These are phyloP conservation scores for Delonix regia DNA, from an alignment of 306 rosid genomes.

Conservation along the genomic window DNA sequence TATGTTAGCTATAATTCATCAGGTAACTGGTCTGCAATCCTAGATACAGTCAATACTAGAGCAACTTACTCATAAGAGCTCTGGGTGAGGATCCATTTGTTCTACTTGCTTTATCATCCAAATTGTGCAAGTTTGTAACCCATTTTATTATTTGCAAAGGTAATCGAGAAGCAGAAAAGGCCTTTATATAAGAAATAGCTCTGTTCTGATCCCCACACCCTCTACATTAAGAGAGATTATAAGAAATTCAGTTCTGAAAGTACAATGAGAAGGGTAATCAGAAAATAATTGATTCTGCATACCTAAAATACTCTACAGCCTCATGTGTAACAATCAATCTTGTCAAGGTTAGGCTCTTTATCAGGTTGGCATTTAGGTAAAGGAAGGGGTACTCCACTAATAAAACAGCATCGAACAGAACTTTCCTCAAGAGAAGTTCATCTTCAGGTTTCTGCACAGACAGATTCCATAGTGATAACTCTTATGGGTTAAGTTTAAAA, in stretches of 20 bases:
- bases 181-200: constrained; percentile 56
- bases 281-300: constrained; percentile 14
- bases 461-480: constrained; percentile 12
- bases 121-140: constrained; percentile 44
- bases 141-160: constrained; percentile 59
- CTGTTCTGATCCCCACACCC: constrained; percentile 71
- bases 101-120: constrained; percentile 50
- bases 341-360: constrained; percentile 51
- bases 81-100: constrained; percentile 54
- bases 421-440: constrained; percentile 62
- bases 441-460: constrained; percentile 69
- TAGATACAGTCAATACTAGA: constrained; percentile 1
- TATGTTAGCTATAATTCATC: constrained; percentile 26
- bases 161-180: constrained; percentile 61
- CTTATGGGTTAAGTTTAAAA: constrained; percentile 22
- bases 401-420: constrained; percentile 69
- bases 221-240: constrained; percentile 46
- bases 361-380: constrained; percentile 41
- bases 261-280: constrained; percentile 2
- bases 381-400: constrained; percentile 77
- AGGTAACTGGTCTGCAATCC: constrained; percentile 6
- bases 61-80: constrained; percentile 62
- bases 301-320: constrained; percentile 72
- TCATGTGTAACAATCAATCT: constrained; percentile 67
- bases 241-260: constrained; percentile 23